Evolutionary conservation across 2,329 filamentous ascomycete genomes (phyloP).

Genomic region (Whalleya microplaca): DNA sequence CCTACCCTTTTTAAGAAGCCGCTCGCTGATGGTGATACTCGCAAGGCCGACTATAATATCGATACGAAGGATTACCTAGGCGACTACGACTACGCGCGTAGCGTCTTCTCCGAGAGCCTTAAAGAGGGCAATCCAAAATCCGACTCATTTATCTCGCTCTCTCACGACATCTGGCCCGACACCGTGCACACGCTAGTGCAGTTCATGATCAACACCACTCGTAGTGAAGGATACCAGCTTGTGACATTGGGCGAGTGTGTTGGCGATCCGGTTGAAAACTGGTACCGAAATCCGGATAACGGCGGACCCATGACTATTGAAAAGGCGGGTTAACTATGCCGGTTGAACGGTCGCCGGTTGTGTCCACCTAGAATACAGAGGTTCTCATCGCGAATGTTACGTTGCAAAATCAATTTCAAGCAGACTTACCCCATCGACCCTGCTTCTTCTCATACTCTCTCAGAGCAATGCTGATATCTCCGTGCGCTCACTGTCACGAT

Average conservation of each 20-base stretch:
- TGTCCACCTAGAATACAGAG: too few relatives aligned
- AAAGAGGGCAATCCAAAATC: neutral
- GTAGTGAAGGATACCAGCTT: slow-evolving; percentile 39
- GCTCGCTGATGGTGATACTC: slow-evolving; percentile 1
- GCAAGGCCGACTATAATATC: slow-evolving; percentile 35
- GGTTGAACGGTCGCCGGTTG: too few relatives aligned
- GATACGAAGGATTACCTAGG: slow-evolving; percentile 38
- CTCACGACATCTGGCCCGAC: slow-evolving; percentile 55
- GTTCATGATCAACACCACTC: slow-evolving; percentile 39
- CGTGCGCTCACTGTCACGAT: too few relatives aligned
- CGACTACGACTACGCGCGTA: slow-evolving; percentile 28
- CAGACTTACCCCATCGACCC: too few relatives aligned
- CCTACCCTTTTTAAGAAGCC: slow-evolving; percentile 7
- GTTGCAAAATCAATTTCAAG: too few relatives aligned
- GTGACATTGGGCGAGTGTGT: slow-evolving; percentile 53
- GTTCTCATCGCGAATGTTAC: too few relatives aligned
- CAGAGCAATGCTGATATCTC: too few relatives aligned
- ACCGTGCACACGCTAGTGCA: slow-evolving; percentile 47
- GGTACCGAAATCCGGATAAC: slow-evolving; percentile 41
- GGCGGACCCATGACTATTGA: neutral
- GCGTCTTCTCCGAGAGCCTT: neutral
- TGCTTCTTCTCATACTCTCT: too few relatives aligned
- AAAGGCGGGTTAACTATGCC: too few relatives aligned
- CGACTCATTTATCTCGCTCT: slow-evolving; percentile 35
- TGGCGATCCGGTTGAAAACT: slow-evolving; percentile 44